Conservation (phyloP, 306 rosid species). For the Bauhinia variegata region DNA sequence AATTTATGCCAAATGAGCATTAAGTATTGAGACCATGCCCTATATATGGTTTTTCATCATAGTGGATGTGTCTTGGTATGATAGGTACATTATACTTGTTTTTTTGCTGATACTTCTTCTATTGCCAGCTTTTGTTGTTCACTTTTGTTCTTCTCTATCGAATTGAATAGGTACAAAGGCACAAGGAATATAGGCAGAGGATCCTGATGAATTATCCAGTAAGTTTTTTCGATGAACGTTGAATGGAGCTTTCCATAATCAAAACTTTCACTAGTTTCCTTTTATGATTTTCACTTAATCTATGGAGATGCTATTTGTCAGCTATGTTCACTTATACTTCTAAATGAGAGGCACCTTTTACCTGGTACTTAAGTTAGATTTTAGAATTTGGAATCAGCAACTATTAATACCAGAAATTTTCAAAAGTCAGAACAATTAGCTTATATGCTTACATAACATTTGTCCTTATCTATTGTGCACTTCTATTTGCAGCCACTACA, state of each 20-base stretch:
- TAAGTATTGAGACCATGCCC: not conserved
- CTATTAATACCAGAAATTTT: slow-evolving; percentile 14
- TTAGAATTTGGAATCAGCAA: slow-evolving; percentile 22
- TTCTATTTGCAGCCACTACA: slow-evolving; percentile 64
- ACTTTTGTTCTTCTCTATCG: slow-evolving; percentile 28
- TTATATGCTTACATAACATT: slow-evolving; percentile 12
- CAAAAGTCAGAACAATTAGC: slow-evolving; percentile 14
- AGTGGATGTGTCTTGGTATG: not conserved
- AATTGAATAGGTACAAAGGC: slow-evolving; percentile 71
- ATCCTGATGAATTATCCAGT: slow-evolving; percentile 74
- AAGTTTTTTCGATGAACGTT: slow-evolving; percentile 32
- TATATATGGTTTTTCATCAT: not conserved
- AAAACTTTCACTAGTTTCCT: slow-evolving; percentile 16
- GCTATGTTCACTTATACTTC: slow-evolving; percentile 11
- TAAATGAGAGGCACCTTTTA: slow-evolving; percentile 19
- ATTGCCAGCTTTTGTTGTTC: slow-evolving; percentile 16
- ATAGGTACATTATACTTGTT: not conserved
- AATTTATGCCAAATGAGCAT: not conserved
- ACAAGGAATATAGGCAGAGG: slow-evolving; percentile 73
- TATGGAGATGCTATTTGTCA: slow-evolving; percentile 19
- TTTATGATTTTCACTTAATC: slow-evolving; percentile 24
- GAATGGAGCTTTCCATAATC: not conserved
- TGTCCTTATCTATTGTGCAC: slow-evolving; percentile 29
- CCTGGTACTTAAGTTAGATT: slow-evolving; percentile 1
- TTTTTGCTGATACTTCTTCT: slow-evolving; percentile 12